Percentiles rank a stretch among this genome's conserved stretches.
Evolutionary conservation across 352 stramenopile genomes (phyloP).

Genomic region (Globisporangium cederbergense): DNA sequence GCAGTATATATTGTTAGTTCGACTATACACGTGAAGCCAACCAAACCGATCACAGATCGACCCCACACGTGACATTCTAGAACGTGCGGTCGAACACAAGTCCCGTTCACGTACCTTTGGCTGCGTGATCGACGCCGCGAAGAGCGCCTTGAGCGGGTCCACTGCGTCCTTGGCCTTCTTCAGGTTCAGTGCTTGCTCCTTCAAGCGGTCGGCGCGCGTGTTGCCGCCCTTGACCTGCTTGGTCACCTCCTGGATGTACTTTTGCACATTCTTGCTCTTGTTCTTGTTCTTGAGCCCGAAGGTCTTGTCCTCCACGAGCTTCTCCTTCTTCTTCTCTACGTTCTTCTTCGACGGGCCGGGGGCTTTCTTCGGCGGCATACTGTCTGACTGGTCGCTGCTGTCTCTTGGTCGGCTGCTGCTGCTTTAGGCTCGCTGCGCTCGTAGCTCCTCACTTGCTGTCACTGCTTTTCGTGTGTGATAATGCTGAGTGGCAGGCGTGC

Average conservation of each 20-base stretch:
- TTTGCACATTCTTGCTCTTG: constrained; percentile 96
- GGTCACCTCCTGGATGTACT: constrained; percentile 89
- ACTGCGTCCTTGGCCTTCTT: constrained; percentile 75
- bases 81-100: not conserved
- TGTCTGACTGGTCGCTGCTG: constrained; percentile 8
- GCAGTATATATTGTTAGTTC: not conserved
- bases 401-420: not conserved
- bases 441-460: not conserved
- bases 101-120: constrained; percentile 46
- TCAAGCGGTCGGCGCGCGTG: constrained; percentile 72
- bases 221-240: constrained; percentile 87
- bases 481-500: not conserved
- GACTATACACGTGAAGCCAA: not conserved
- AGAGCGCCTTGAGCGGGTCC: constrained; percentile 81
- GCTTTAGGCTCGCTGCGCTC: not conserved
- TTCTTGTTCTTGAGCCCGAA: constrained; percentile 99
- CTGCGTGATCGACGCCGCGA: constrained; percentile 84
- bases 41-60: not conserved
- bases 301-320: constrained; percentile 97
- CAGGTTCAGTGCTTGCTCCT: constrained; percentile 65
- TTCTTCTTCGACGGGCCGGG: constrained; percentile 78
- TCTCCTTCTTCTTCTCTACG: constrained; percentile 90
- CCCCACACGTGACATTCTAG: constrained; percentile 9
- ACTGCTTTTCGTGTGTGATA: not conserved
- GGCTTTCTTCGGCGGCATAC: constrained; percentile 81